phyloP scores from a whole-genome alignment of 2,329 filamentous ascomycete genomes.

The Immersiporthe knoxdaviesiana region DNA sequence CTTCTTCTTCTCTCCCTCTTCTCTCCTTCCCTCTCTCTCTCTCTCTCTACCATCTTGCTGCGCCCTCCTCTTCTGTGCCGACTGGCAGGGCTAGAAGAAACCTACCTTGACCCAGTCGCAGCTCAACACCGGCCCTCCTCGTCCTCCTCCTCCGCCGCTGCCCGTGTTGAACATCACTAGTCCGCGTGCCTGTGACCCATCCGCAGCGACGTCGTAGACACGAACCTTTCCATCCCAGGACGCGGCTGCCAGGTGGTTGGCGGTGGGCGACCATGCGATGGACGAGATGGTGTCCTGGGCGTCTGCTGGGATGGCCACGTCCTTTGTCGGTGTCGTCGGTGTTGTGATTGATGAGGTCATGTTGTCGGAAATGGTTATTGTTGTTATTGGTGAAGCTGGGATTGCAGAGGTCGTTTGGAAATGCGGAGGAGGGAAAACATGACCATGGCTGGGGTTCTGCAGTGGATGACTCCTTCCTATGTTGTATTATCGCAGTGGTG shows the following conservation, averaged over 20 bases:
- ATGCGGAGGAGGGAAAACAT: not conserved
- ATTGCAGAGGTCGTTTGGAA: not conserved
- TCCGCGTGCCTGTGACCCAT: slow-evolving; percentile 31
- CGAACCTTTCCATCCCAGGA: slow-evolving; percentile 43
- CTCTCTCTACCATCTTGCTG: too few species aligned
- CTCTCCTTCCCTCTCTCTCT: too few species aligned
- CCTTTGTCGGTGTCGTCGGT: slow-evolving; percentile 24
- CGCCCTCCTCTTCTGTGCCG: not conserved
- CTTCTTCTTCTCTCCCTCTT: slow-evolving; percentile 12
- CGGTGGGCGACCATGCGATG: slow-evolving; percentile 41
- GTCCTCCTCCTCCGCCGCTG: too few species aligned
- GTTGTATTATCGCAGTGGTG: not conserved
- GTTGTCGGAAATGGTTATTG: not conserved
- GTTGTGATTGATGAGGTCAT: not conserved
- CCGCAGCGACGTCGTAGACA: slow-evolving; percentile 39
- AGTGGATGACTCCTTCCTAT: not conserved
- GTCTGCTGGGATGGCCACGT: slow-evolving; percentile 36
- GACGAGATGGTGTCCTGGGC: slow-evolving; percentile 42
- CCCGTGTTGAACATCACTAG: slow-evolving; percentile 34
- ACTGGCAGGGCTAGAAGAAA: slow-evolving; percentile 23
- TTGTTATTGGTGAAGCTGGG: too few species aligned
- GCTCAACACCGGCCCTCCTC: slow-evolving; percentile 38
- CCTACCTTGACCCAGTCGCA: slow-evolving; percentile 46
- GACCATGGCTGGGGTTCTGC: not conserved
- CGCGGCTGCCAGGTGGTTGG: slow-evolving; percentile 40